Evolutionary conservation across 306 rosid species (phyloP).

Genomic region (Fragaria vesca): DNA sequence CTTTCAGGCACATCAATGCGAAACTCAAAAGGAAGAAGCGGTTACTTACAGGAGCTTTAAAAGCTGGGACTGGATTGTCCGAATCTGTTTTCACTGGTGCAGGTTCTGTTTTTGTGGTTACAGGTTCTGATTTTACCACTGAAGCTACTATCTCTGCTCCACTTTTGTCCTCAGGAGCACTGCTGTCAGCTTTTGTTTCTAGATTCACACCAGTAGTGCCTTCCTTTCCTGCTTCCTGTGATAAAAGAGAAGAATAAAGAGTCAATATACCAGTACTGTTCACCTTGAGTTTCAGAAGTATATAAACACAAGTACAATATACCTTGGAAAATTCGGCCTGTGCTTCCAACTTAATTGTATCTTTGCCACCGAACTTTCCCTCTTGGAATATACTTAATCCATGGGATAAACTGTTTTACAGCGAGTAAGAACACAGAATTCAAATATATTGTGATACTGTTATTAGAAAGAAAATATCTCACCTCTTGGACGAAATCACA

Average conservation of each 20-base stretch:
- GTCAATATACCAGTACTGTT: conserved; percentile 8
- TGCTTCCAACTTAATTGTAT: conserved; percentile 56
- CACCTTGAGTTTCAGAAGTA: conserved; percentile 18
- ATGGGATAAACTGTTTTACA: conserved; percentile 75
- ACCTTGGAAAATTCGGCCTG: conserved; percentile 67
- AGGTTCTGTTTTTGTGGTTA: conserved; percentile 31
- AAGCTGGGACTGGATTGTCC: background rate
- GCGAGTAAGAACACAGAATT: conserved; percentile 19
- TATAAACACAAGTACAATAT: conserved; percentile 23
- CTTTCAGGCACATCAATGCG: background rate
- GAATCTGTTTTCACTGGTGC: conserved; percentile 32
- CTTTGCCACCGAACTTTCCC: conserved; percentile 55
- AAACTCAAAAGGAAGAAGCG: background rate
- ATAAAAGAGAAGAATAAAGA: background rate
- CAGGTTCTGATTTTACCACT: conserved; percentile 40
- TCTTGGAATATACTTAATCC: conserved; percentile 74
- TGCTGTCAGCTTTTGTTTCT: conserved; percentile 48
- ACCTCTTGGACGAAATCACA: conserved; percentile 74
- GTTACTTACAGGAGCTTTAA: conserved; percentile 49
- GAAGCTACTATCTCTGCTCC: conserved; percentile 44
- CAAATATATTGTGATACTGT: background rate
- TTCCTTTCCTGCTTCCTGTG: conserved; percentile 44
- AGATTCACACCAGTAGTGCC: conserved; percentile 32
- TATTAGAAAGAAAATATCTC: conserved; percentile 15
- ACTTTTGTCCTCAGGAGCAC: conserved; percentile 42